Evolutionary conservation across 1,284 basidiomycete species (phyloP), one percentile per base, ranked within the genome.

Genomic region (Fomitopsis schrenkii): DNA sequence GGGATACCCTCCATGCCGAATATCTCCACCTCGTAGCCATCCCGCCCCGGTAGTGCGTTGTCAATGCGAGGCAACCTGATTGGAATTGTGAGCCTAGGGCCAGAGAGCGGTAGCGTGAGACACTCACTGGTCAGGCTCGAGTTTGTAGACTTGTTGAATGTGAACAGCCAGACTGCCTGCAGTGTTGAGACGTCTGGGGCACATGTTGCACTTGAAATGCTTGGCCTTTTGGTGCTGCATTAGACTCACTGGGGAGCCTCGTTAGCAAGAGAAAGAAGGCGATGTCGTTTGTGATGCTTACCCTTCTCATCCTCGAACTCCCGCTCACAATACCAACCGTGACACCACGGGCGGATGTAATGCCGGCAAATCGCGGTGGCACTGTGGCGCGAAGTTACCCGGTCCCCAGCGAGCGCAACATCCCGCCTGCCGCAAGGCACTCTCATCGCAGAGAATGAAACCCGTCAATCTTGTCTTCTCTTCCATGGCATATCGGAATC

Each of bases 1-100:
- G 96, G 96, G 60, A 98, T 95, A 62, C 97, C 97, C 73, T 97
- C 96, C 97, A 99, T 99, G 30, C 97, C 97, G 71, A 98, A 99
- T 62, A 99, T 99, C 76, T 99, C 97, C 57, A 99, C 91, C 74
- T 98, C 97, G 71, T 98, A 98, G 1, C 96, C 95, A 76, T 98
- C 97, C 45, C 97, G 87, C 9, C 95, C 97, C 2, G 96, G 95
- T 0, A 99, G 80, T 0, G 97, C 96, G 74, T 98, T 99, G 62
- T 98, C 96, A 38, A 99, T 93, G 33, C 95, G 94, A 55, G 81
- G 87, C 33, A 90, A 78, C 64, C 88, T 91, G 58, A 4, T 26
- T 62, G 61, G 59, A 3, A 54, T 5, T 3, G 61, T 60, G 57
- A 66, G 35, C 42, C 28, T 58, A 9, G 54, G 26, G 26, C 48